Conservation (phyloP, 1,139 yeast species). For the Candida albicans region DNA sequence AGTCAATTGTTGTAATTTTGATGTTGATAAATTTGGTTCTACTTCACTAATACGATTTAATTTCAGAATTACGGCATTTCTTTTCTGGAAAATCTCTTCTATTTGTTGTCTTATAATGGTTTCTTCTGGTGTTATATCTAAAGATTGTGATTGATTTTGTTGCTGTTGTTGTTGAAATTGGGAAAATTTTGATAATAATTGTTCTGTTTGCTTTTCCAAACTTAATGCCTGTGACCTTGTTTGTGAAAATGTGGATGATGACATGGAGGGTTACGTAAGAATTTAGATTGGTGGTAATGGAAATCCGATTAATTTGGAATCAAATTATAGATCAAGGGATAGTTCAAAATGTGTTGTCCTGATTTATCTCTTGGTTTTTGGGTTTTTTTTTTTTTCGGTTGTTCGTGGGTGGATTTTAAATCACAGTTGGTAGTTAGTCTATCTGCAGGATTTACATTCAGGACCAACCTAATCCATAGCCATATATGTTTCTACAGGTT, state of each 20-base stretch:
- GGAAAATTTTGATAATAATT: constrained; percentile 36
- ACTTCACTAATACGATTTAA: constrained; percentile 53
- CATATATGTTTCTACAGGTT: too few species aligned
- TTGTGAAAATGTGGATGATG: constrained; percentile 40
- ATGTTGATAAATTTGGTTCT: constrained; percentile 57
- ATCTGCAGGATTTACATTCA: too few species aligned
- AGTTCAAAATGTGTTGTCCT: too few species aligned
- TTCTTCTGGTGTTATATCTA: constrained; percentile 61
- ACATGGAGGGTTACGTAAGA: constrained; percentile 24
- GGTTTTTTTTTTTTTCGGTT: too few species aligned
- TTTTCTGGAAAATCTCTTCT: constrained; percentile 31
- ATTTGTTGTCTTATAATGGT: constrained; percentile 57
- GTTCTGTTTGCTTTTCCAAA: constrained; percentile 45
- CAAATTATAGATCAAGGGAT: too few species aligned
- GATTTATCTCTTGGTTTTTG: too few species aligned
- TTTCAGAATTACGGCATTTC: constrained; percentile 33
- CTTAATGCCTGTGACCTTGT: constrained; percentile 40
- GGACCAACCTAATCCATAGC: too few species aligned
- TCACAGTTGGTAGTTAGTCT: too few species aligned
- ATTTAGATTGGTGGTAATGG: too few species aligned
- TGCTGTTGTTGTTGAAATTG: constrained; percentile 25
- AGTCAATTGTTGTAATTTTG: constrained; percentile 77
- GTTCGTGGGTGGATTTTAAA: too few species aligned
- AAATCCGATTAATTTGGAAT: too few species aligned
- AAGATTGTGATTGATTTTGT: constrained; percentile 15